Evolutionary conservation across 345 rosid genomes (phyloP), one percentile per base, ranked within the genome.

Genomic region (Rhodomyrtus tomentosa): DNA sequence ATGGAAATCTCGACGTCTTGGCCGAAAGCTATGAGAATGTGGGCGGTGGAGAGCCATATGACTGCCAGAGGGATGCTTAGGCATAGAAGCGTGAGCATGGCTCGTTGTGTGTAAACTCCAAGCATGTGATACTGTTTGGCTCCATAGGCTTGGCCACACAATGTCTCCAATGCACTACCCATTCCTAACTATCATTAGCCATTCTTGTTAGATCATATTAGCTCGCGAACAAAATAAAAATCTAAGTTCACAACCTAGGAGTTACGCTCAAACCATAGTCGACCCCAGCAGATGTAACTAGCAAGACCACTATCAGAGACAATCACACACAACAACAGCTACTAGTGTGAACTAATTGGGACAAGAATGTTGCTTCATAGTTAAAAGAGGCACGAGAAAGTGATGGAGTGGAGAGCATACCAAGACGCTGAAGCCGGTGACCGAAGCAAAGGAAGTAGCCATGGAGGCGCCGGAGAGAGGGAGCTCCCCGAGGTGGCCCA

Each of bases 121-220:
- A 95, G 89, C 93, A 91, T 93, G 73, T 86, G 91, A 87, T 95
- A 91, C 72, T 90, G 90, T 80, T 91, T 91, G 45, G 96, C 96
- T 55, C 95, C 98, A 81, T 88, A 90, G 51, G 95, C 90, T 90
- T 93, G 94, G 27, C 96, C 96, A 55, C 95, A 93, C 14, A 93
- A 81, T 59, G 95, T 93, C 83, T 92, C 95, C 89, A 93, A 81
- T 12, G 95, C 98, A 42, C 84, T 55, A 27, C 80, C 15, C 86
- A 85, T 85, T 56, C 86, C 84, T 15, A 27, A 49, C 83, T 85
- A 15, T 50, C 25, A 16, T 53, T 40, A 32, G 12, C 11, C 42
- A 62, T 20, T 2, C 29, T 20, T 0, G 11, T 13, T 5, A n/a
- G 3, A 24, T 50, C 38, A 9, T 2, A 3, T 25, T 15, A 49